Evolutionary conservation across 352 stramenopile genomes (phyloP).

Genomic region (Phytophthora cryptogea): DNA sequence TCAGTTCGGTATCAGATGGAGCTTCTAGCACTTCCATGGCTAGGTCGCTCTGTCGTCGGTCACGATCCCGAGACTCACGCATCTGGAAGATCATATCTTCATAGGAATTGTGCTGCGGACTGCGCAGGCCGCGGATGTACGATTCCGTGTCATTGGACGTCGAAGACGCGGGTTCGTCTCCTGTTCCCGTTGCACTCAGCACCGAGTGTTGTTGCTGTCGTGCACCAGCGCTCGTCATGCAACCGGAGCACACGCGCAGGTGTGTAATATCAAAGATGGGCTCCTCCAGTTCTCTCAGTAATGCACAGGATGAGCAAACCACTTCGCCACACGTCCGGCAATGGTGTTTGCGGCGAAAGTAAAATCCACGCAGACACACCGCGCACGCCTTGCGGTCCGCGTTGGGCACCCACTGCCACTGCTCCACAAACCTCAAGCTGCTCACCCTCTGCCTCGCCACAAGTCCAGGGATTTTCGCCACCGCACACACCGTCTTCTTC

Average conservation of each 20-base stretch:
- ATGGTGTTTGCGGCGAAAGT: conserved; percentile 77
- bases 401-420: conserved; percentile 83
- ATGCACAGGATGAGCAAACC: conserved; percentile 68
- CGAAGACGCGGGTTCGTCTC: conserved; percentile 45
- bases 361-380: conserved; percentile 74
- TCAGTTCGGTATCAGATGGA: conserved; percentile 23
- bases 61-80: conserved; percentile 52
- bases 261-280: conserved; percentile 72
- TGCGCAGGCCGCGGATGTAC: conserved; percentile 48
- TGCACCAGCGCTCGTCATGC: conserved; percentile 48
- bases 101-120: conserved; percentile 58
- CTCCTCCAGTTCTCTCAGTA: conserved; percentile 64
- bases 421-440: conserved; percentile 70
- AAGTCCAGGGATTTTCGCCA: conserved; percentile 50
- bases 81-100: conserved; percentile 69
- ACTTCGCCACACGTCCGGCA: conserved; percentile 75
- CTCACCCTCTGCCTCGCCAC: conserved; percentile 72
- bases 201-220: conserved; percentile 25
- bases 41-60: conserved; percentile 46
- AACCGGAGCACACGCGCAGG: conserved; percentile 66
- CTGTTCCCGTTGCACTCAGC: conserved; percentile 21
- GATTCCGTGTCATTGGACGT: conserved; percentile 62
- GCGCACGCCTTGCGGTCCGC: conserved; percentile 70
- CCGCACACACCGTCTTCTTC: conserved; percentile 53
- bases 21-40: conserved; percentile 33